Base-by-base conservation (phyloP, 371 early-diverging fungal genomes). In the Lichtheimia ramosa region DNA sequence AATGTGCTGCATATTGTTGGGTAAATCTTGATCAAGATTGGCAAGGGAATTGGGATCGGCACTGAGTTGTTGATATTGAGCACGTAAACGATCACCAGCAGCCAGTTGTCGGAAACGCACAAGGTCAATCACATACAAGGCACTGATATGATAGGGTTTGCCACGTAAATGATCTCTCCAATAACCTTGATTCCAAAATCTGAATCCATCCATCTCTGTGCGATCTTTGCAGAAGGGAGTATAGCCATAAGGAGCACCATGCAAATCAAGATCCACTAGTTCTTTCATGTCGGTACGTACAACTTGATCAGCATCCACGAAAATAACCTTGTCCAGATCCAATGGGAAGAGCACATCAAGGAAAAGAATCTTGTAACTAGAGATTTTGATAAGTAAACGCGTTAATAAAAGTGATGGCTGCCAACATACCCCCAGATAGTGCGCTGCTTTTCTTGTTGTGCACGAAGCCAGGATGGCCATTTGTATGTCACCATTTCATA, bases 251-350 rank as follows among this genome's bases (percentile, higher is more conserved):
- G 94, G 94, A 21, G 94, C 93, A 3, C 95, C 96, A 24, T 93
- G 65, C 18, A 98, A 75, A 65, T 98, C 97, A 77, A 96, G 75
- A 59, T 94, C 91, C 0, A 93, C 87, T 13, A 98, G 81, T 64
- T 95, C 94, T 63, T 93, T 84, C 69, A 98, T 72, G 68, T 98
- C 97, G 0, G 95, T 81, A 28, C 98, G 92, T 21, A 98, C 96
- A 54, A 97, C 92, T 83, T 97, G 97, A 73, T 98, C 98, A 0
- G 97, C 97, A 69, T 98, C 98, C 1, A 98, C 98, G 70, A 97
- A 98, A 49, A 98, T 96, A 23, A 98, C 94, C 54, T 93, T 92
- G 56, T 96, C 93, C n/a, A 97, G 73, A 59, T 83, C 82, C 34
- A 97, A 77, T 10, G 98, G 98, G 79, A 98, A 98, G 41, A 97